Evolutionary conservation across 176 grass and related monocot species (phyloP).

Genomic region (Raddia distichophylla): DNA sequence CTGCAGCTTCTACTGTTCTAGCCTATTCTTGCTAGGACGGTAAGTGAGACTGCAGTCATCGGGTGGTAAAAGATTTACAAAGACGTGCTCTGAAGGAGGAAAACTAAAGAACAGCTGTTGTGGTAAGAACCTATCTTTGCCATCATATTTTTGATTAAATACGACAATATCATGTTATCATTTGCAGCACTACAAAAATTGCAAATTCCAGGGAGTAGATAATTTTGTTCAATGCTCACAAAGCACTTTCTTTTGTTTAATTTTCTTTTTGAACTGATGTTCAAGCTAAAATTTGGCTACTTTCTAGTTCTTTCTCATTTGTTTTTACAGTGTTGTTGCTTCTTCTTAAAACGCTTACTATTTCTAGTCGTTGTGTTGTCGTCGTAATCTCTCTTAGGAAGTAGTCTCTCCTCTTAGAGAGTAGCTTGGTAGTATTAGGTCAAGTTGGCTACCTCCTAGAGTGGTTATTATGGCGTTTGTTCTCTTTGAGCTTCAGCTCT

Average conservation of each 20-base stretch:
- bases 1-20: background rate
- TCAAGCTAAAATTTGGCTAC: background rate
- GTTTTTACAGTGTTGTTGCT: too few relatives aligned
- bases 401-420: too few relatives aligned
- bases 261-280: background rate
- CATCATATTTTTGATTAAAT: too few relatives aligned
- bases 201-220: background rate
- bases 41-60: too few relatives aligned
- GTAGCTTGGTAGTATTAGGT: too few relatives aligned
- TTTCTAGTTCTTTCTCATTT: background rate
- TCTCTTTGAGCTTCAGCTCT: too few relatives aligned
- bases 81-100: background rate
- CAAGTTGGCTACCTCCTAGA: too few relatives aligned
- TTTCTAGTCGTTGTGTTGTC: too few relatives aligned
- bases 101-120: background rate
- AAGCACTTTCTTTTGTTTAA: background rate
- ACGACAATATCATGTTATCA: background rate
- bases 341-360: too few relatives aligned
- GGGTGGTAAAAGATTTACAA: background rate
- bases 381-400: too few relatives aligned
- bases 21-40: background rate
- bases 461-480: too few relatives aligned
- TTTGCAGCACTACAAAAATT: background rate
- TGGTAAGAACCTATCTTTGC: too few relatives aligned
- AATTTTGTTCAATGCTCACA: conserved; percentile 12